Base-by-base conservation (phyloP, 75 land plant genomes). In the Adiantum capillusveneris region DNA sequence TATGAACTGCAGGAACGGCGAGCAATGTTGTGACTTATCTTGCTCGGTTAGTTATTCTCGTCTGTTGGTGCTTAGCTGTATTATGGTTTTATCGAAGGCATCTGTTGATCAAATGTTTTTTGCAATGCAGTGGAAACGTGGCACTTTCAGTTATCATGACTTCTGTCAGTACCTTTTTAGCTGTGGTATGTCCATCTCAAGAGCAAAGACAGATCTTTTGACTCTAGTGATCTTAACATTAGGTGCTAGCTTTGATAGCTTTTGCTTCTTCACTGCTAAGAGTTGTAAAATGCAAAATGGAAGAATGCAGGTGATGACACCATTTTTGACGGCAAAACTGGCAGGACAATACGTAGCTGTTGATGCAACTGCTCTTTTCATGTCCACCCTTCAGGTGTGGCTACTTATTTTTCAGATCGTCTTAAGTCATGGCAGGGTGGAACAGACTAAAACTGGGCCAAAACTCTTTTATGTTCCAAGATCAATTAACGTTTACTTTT, bases 141-240 rank as follows among this genome's bases (percentile, higher is more conserved):
- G 92, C 92, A 11, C 83, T 87, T 41, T 87, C 92, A 30, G 92
- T 87, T 48, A 42, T 90, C 41, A 90, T 87, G 96, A 90, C 96
- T 20, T 82, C 96, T n/a, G 78, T 80, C 28, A 90, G 93, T 80
- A 90, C 96, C 16, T 44, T 90, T 31, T 46, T 90, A 49, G 93
- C 96, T 49, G 88, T 77, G 77, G 96, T 87, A 60, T 11, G 26
- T 63, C 54, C 28, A 17, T 27, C 2, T 9, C 37, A 34, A 34
- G 9, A 5, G 37, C 9, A 34, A 9, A 34, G 37, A 3, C 9
- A 34, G 9, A 34, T 5, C 7, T 34, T 5, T 34, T 34, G 37
- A 5, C 3, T 34, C 37, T 34, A 34, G 9, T 34, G 37, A 9
- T 5, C 9, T 34, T 3, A 34, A 3, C 9, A 34, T 5, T 5